Evolutionary conservation across 2,329 filamentous ascomycete species (phyloP), one percentile per base, ranked within the genome.

Genomic region (Fusarium sp.): DNA sequence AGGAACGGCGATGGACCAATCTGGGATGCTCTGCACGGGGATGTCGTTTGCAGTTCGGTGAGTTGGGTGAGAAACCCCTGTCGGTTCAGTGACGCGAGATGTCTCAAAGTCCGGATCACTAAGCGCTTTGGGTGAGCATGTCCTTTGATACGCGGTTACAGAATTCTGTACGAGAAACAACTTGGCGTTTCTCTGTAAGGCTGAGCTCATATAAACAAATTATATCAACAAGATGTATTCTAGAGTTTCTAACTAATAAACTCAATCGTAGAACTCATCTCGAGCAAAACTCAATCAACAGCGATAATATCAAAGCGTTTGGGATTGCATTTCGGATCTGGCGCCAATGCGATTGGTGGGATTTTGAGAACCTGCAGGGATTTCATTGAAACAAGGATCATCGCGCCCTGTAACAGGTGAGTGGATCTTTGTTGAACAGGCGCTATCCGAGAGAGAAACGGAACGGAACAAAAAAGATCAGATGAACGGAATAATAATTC

Each of bases 351-450:
- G 56, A 73, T 73, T 73, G 71, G 71, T 73, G 71, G 71, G 60
- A 73, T 65, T 37, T 47, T n/a, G 33, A 60, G n/a, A 30, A 5
- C 32, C 43, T 41, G 44, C 67, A 71, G 54, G 71, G 68, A 51
- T 68, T 11, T 48, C 22, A 26, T 50, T 9, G 8, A 37, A 37
- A 37, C 35, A 43, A 28, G 61, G 51, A 26, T 48, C 17, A 30
- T 32, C 26, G 48, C 30, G 39, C 9, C 46, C 47, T 72, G 71
- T 73, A 65, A 69, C 71, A 73, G 71, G 71, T 73, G 64, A 51
- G 68, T 70, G 71, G 71, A 64, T 49, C 62, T 49, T 49, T 30
- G 10, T 30, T 30, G 4, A 37, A 40, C 55, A 35, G 49, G 44
- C 41, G 56, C 41, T 33, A 5, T 33, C 15, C 17, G 15, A 10